These are phyloP conservation scores for Avena insularis DNA, from an alignment of 176 grass and related monocot genomes.

Conservation along the genomic window DNA sequence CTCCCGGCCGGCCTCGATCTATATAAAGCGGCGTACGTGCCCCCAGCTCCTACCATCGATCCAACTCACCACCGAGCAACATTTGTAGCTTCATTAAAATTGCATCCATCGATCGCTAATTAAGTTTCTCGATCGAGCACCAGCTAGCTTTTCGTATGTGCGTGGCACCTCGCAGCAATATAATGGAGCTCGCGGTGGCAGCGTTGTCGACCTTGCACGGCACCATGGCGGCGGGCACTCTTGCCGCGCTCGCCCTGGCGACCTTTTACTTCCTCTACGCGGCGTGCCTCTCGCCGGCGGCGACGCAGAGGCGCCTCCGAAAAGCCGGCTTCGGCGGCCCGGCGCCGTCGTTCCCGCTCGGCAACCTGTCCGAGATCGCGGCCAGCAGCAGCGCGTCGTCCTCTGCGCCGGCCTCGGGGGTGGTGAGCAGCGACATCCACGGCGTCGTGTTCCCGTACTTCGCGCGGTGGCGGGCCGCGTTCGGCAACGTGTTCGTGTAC, in stretches of 20 bases:
- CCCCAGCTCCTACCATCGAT: background rate
- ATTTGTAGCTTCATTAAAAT: background rate
- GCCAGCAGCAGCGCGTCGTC: background rate
- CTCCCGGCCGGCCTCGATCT: background rate
- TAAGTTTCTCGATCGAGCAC: too few species aligned
- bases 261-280: constrained; percentile 21
- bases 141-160: too few species aligned
- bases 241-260: background rate
- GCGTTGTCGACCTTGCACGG: background rate
- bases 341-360: constrained; percentile 44
- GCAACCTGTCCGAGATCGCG: constrained; percentile 57
- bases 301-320: constrained; percentile 12
- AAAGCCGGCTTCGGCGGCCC: constrained; percentile 47
- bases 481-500: constrained; percentile 84
- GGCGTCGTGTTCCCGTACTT: constrained; percentile 79
- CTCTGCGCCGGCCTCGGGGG: background rate
- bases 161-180: too few species aligned
- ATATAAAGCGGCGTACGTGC: background rate
- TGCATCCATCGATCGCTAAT: background rate
- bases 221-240: background rate
- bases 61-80: background rate
- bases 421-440: constrained; percentile 53
- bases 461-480: constrained; percentile 58
- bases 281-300: constrained; percentile 25
- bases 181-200: background rate